These are phyloP conservation scores for Blumeria graminis DNA, from an alignment of 2,329 filamentous ascomycete genomes.

Conservation along the genomic window DNA sequence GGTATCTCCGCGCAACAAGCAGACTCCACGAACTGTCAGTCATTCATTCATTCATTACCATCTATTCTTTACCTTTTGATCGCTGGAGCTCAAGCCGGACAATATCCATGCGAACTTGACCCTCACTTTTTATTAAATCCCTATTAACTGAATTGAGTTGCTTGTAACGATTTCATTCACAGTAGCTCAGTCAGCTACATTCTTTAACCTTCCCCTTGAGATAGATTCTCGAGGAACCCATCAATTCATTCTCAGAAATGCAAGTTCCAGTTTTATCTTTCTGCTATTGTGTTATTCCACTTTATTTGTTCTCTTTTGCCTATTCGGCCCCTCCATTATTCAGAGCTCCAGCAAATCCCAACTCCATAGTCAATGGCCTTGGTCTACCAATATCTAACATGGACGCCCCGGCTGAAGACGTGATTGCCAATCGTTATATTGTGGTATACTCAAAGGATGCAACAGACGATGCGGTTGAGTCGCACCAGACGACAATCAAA, in stretches of 20 bases:
- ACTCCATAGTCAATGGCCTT: constrained; percentile 10
- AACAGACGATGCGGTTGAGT: constrained; percentile 22
- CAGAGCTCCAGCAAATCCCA: neutral
- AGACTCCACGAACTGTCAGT: no score
- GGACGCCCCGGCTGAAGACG: constrained; percentile 29
- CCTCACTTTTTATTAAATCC: neutral
- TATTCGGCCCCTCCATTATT: constrained; percentile 3
- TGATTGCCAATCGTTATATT: constrained; percentile 34
- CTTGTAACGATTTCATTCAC: neutral
- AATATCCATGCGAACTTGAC: neutral
- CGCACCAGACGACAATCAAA: constrained; percentile 25
- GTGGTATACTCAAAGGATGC: constrained; percentile 37
- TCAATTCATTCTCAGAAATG: neutral
- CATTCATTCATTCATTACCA: no score
- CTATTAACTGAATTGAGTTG: neutral
- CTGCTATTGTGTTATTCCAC: neutral
- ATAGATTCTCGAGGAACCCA: neutral
- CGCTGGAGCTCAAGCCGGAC: neutral
- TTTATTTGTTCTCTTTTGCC: constrained; percentile 3
- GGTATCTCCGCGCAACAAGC: no score
- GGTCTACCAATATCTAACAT: constrained; percentile 24
- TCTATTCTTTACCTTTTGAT: neutral
- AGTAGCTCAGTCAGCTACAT: neutral
- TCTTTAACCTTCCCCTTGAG: neutral
- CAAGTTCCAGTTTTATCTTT: neutral